Evolutionary conservation across 495 filamentous ascomycete genomes (phyloP).

Genomic region (Rhizodiscina lignyota): DNA sequence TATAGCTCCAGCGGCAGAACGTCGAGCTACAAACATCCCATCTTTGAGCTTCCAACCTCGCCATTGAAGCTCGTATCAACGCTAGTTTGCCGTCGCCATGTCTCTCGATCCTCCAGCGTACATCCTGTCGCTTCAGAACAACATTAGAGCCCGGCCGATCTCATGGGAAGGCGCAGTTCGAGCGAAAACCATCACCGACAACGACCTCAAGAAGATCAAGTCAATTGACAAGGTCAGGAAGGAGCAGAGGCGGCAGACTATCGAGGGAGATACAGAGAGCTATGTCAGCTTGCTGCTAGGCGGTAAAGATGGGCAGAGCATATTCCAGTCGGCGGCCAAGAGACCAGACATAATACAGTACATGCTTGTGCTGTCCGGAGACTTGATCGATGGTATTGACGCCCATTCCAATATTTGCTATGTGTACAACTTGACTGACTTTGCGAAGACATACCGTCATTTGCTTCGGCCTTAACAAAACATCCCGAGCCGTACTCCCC

Average conservation of each 20-base stretch:
- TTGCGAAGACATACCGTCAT: slow-evolving; percentile 52
- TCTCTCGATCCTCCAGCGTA: slow-evolving; percentile 84
- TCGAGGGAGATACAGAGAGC: slow-evolving; percentile 60
- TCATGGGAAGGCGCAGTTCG: slow-evolving; percentile 96
- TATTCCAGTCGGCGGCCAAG: slow-evolving; percentile 64
- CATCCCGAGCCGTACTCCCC: slow-evolving; percentile 67
- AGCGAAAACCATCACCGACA: slow-evolving; percentile 83
- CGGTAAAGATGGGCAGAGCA: slow-evolving; percentile 44
- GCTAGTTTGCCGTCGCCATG: too few species aligned
- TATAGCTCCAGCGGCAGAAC: too few species aligned
- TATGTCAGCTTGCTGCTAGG: slow-evolving; percentile 73
- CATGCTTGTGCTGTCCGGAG: slow-evolving; percentile 73
- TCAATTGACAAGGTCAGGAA: slow-evolving; percentile 92
- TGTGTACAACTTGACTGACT: slow-evolving; percentile 3
- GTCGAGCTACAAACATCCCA: too few species aligned
- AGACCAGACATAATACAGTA: slow-evolving; percentile 84
- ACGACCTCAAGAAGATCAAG: slow-evolving; percentile 90
- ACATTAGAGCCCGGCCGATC: slow-evolving; percentile 85
- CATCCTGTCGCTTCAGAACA: slow-evolving; percentile 79
- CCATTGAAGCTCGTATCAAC: too few species aligned
- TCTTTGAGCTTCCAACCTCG: too few species aligned
- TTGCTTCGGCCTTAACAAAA: slow-evolving; percentile 56
- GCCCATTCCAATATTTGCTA: slow-evolving; percentile 1
- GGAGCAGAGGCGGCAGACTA: slow-evolving; percentile 64
- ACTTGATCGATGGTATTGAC: slow-evolving; percentile 64